Base-by-base conservation (phyloP, 371 early-diverging fungal genomes). In the Blyttiomyces sp. region DNA sequence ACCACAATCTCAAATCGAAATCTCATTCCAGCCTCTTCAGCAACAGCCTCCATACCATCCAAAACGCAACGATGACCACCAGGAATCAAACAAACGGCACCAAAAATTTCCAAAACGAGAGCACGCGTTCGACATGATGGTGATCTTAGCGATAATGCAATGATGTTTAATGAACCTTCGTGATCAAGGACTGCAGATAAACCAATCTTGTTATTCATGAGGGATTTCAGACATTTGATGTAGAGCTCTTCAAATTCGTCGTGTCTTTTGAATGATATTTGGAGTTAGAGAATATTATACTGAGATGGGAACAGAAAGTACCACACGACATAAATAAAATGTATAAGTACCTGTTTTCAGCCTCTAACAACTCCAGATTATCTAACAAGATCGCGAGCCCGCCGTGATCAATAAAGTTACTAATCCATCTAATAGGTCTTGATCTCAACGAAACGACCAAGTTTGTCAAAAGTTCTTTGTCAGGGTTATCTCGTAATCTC, bases 181-280 rank as follows among this genome's bases (percentile, higher is more conserved):
- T 63, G 53, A 26, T 76, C 79, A 21, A 81, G 68, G n/a, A 81
- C 80, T 11, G 79, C 70, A 1, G 73, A 71, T 17, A 81, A 59
- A 7, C 81, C 81, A 30, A 79, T 73, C 61, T 79, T 78, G 72
- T 78, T 80, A 63, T 80, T 80, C 81, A 80, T 79, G 28, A 80
- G 62, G 0, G 75, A 73, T 54, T 76, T 78, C 16, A 79, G 57
- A 50, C 81, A 78, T 52, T 76, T 76, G 55, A 80, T 78, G 59
- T 76, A 71, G 11, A 80, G 69, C 36, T 80, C 77, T 57, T 79
- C 79, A 55, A 66, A 68, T 16, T 75, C 76, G 39, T 72, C 70
- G 52, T 77, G 75, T 9, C 66, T 73, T n/a, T n/a, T n/a, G n/a
- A n/a, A n/a, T n/a, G n/a, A n/a, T n/a, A n/a, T n/a, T n/a, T n/a